Evolutionary conservation across 495 filamentous ascomycete genomes (phyloP).

Genomic region (Cudoniella acicularis): DNA sequence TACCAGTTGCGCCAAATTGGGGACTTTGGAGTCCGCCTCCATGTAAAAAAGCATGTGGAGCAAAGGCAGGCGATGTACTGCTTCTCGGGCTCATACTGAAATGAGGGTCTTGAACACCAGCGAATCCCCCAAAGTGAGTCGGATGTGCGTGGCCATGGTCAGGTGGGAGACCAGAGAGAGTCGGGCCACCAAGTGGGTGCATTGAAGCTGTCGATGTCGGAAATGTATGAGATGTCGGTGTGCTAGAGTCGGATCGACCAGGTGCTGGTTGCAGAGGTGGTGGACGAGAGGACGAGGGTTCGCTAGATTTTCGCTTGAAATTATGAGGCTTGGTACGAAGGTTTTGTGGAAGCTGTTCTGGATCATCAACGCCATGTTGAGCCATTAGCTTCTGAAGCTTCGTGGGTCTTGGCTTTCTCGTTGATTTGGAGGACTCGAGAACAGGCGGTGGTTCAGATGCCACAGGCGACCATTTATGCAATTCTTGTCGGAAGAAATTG

Average conservation of each 20-base stretch:
- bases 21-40: constrained; percentile 19
- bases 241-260: constrained; percentile 27
- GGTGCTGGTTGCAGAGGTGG: constrained; percentile 26
- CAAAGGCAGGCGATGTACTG: constrained; percentile 20
- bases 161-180: constrained; percentile 16
- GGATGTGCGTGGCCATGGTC: constrained; percentile 22
- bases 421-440: constrained; percentile 80
- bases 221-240: constrained; percentile 25
- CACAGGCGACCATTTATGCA: constrained; percentile 95
- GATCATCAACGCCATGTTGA: constrained; percentile 77
- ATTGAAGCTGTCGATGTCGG: constrained; percentile 13
- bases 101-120: constrained; percentile 17
- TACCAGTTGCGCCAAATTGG: constrained; percentile 9
- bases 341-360: constrained; percentile 81
- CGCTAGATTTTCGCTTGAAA: constrained; percentile 50
- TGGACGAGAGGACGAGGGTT: constrained; percentile 25
- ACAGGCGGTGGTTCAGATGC: constrained; percentile 81
- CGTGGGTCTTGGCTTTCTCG: constrained; percentile 94
- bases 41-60: constrained; percentile 24
- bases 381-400: constrained; percentile 96
- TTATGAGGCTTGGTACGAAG: constrained; percentile 71
- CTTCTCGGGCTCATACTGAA: constrained; percentile 20
- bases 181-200: constrained; percentile 15
- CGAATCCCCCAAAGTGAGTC: constrained; percentile 12
- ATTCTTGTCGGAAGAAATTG: constrained; percentile 93